Percentiles rank a stretch among this genome's conserved stretches.
phyloP scores from a whole-genome alignment of 1,284 basidiomycete genomes.

The Malassezia arunalokei region DNA sequence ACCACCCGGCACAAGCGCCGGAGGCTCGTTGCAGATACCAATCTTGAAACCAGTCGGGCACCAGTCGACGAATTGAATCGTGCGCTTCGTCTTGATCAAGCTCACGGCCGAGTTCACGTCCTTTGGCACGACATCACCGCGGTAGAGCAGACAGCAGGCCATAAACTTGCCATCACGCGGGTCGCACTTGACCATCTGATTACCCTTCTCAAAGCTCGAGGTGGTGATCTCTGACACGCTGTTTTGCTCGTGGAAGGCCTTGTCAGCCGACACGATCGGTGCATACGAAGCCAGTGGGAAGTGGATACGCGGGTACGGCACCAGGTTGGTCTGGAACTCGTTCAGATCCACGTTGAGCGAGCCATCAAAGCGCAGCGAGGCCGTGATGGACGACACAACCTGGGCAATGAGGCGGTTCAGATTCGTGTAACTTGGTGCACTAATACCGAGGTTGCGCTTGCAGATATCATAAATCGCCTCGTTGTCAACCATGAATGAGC shows the following conservation, averaged over 20 bases:
- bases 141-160: conserved; percentile 53
- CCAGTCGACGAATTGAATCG: conserved; percentile 88
- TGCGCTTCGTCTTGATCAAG: conserved; percentile 68
- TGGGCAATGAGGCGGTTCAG: conserved; percentile 85
- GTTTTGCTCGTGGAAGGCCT: conserved; percentile 89
- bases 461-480: conserved; percentile 88
- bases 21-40: conserved; percentile 91
- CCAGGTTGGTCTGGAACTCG: conserved; percentile 98
- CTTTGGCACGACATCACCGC: conserved; percentile 95
- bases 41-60: conserved; percentile 93
- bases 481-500: conserved; percentile 54
- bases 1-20: conserved; percentile 69
- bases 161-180: conserved; percentile 65
- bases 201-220: conserved; percentile 91
- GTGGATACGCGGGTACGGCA: conserved; percentile 73
- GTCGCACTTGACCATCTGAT: conserved; percentile 69
- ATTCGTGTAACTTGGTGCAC: conserved; percentile 81
- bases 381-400: conserved; percentile 94
- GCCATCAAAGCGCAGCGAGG: conserved; percentile 92
- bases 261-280: conserved; percentile 70
- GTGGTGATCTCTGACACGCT: conserved; percentile 96
- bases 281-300: conserved; percentile 95
- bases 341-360: conserved; percentile 95
- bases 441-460: conserved; percentile 81
- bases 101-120: conserved; percentile 87